phyloP scores from a whole-genome alignment of 176 grass and related monocot species.

The Oryza punctata region DNA sequence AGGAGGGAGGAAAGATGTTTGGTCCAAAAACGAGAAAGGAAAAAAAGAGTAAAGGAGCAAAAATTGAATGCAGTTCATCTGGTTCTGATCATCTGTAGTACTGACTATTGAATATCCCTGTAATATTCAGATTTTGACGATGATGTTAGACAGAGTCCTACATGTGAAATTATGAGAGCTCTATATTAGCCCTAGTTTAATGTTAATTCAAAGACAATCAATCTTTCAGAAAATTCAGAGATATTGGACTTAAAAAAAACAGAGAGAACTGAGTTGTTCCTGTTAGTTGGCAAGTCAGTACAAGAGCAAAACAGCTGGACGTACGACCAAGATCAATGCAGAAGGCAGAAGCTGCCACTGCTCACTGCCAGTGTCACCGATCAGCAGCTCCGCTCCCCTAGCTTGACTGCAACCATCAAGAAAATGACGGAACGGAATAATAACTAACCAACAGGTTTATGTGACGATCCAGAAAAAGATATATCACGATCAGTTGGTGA shows the following conservation, averaged over 20 bases:
- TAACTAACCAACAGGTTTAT: not conserved
- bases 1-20: not conserved
- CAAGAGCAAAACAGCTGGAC: not conserved
- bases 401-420: not conserved
- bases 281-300: not conserved
- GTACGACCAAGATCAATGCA: not conserved
- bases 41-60: not conserved
- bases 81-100: not conserved
- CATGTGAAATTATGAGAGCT: no score
- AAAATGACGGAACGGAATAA: not conserved
- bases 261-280: not conserved
- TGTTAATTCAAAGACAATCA: not conserved
- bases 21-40: not conserved
- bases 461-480: not conserved
- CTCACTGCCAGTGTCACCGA: not conserved
- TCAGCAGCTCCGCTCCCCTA: not conserved
- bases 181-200: no score
- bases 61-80: not conserved
- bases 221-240: not conserved
- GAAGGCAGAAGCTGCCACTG: not conserved
- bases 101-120: not conserved
- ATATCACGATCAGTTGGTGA: conserved; percentile 10
- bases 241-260: no score
- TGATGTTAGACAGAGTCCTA: not conserved
- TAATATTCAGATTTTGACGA: not conserved